phyloP scores from a whole-genome alignment of 192 early-diverging fungal species.

The Coemansia asiatica region DNA sequence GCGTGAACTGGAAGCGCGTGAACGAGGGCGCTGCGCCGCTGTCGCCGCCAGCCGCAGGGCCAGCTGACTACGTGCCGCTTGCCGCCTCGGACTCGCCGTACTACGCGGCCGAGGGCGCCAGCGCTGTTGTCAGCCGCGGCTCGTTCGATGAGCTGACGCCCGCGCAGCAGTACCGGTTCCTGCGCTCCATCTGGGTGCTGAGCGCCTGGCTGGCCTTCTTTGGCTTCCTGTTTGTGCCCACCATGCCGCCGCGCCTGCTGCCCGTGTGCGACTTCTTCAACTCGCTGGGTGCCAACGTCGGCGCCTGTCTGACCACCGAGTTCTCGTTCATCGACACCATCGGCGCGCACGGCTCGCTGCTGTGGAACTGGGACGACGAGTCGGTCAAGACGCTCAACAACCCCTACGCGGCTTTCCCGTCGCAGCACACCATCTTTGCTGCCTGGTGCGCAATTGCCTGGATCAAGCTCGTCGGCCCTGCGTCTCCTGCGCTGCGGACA shows the following conservation, averaged over 20 bases:
- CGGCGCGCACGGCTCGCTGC: constrained; percentile 52
- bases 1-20: constrained; percentile 56
- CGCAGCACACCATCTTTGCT: constrained; percentile 56
- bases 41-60: constrained; percentile 10
- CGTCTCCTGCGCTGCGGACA: constrained; percentile 10
- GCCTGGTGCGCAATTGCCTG: constrained; percentile 52
- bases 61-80: constrained; percentile 34
- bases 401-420: constrained; percentile 56
- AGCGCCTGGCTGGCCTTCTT: constrained; percentile 52
- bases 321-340: constrained; percentile 52
- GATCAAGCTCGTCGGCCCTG: constrained; percentile 52
- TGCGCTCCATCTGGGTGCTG: constrained; percentile 54
- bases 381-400: constrained; percentile 57
- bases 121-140: constrained; percentile 22
- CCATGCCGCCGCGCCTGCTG: constrained; percentile 56
- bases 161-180: constrained; percentile 57
- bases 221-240: constrained; percentile 53
- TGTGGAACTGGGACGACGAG: constrained; percentile 58
- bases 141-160: constrained; percentile 48
- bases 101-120: constrained; percentile 23
- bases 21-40: constrained; percentile 31
- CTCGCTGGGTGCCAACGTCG: constrained; percentile 47
- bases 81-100: constrained; percentile 12
- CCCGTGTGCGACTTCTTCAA: constrained; percentile 56
- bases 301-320: constrained; percentile 49